Evolutionary conservation across 305 asterid species (phyloP).

Genomic region (Fraxinus dipetala): DNA sequence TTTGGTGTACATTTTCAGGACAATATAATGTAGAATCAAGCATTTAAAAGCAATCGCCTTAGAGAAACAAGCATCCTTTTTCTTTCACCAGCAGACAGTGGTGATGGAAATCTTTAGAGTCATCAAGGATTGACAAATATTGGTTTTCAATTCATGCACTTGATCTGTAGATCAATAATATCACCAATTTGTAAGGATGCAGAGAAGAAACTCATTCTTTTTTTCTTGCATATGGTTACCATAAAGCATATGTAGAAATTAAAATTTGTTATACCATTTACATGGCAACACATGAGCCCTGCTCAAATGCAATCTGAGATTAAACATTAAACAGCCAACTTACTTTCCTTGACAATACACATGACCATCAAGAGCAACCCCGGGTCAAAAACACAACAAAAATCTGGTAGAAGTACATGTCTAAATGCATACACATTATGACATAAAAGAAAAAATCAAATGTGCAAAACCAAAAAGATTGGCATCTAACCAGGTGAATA

Average conservation of each 20-base stretch:
- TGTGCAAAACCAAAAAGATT: neutral
- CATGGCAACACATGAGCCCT: neutral
- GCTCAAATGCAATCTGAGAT: neutral
- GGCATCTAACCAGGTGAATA: slow-evolving; percentile 66
- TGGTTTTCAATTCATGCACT: neutral
- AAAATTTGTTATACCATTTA: neutral
- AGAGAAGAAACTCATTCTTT: neutral
- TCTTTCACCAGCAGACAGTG: neutral
- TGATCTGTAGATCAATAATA: neutral
- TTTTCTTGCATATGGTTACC: neutral
- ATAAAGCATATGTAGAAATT: neutral
- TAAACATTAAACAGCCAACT: neutral
- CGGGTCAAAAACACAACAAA: neutral
- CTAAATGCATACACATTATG: neutral
- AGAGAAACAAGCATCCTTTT: neutral
- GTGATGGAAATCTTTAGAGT: neutral
- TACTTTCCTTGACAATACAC: neutral
- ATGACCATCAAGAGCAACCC: neutral
- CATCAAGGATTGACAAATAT: neutral
- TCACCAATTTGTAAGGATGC: neutral
- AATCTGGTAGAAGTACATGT: slow-evolving; percentile 16
- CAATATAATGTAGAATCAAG: neutral
- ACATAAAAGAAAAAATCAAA: neutral
- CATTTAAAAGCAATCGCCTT: neutral
- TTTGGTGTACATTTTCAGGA: neutral